These are phyloP conservation scores for Trametes meyenii DNA, from an alignment of 768 basidiomycete genomes.

Conservation along the genomic window DNA sequence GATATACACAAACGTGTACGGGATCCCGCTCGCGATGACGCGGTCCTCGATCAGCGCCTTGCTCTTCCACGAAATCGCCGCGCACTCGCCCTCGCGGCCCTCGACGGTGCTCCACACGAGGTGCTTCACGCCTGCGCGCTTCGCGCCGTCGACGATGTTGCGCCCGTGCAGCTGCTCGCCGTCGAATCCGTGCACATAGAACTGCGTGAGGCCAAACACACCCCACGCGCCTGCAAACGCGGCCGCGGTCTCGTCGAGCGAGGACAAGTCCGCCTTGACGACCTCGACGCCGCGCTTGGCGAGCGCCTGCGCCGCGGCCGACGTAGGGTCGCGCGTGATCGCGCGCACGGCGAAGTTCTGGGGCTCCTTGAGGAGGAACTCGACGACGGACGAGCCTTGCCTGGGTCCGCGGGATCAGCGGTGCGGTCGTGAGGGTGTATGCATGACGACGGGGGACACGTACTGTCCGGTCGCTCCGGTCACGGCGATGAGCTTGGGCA, in stretches of 20 bases:
- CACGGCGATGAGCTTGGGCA: constrained; percentile 10
- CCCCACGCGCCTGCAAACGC: constrained; percentile 15
- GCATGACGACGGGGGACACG: neutral
- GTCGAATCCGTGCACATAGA: constrained; percentile 17
- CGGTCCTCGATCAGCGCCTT: constrained; percentile 16
- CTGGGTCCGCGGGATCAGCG: neutral
- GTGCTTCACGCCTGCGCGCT: constrained; percentile 12
- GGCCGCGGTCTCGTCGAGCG: constrained; percentile 12
- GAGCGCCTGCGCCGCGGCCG: constrained; percentile 11
- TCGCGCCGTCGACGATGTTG: constrained; percentile 15
- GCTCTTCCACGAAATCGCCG: constrained; percentile 14
- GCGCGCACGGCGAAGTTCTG: constrained; percentile 14
- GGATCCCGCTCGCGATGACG: constrained; percentile 16
- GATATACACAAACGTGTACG: constrained; percentile 15
- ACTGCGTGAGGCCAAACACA: constrained; percentile 14
- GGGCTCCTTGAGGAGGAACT: constrained; percentile 15
- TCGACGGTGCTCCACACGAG: constrained; percentile 16
- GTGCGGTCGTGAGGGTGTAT: neutral
- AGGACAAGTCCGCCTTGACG: constrained; percentile 12
- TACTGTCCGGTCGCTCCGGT: constrained; percentile 16
- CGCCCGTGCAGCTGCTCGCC: constrained; percentile 15
- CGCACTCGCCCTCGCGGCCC: constrained; percentile 16
- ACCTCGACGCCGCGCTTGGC: constrained; percentile 14
- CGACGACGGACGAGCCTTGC: constrained; percentile 15
- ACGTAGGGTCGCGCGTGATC: constrained; percentile 14